Conservation (phyloP, 441 rosid species). For the Metrosideros polymorpha region DNA sequence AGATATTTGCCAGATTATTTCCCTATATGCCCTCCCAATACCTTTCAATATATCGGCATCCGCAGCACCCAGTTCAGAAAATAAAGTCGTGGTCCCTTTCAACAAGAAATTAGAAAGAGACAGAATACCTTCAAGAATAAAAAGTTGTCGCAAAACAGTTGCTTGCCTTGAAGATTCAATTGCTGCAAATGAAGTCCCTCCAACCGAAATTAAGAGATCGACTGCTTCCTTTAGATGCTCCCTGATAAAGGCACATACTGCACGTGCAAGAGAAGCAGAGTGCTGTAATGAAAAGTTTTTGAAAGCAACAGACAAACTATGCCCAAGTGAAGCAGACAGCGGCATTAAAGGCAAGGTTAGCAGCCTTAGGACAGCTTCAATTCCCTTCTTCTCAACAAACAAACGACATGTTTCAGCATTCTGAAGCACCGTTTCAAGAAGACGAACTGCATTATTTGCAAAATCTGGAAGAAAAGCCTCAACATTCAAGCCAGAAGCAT, state of each 20-base stretch:
- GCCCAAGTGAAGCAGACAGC: conserved; percentile 70
- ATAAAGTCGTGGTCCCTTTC: conserved; percentile 69
- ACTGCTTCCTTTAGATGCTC: conserved; percentile 64
- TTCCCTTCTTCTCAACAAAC: conserved; percentile 93
- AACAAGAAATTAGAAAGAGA: conserved; percentile 74
- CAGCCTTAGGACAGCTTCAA: conserved; percentile 75
- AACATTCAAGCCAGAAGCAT: conserved; percentile 33
- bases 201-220: conserved; percentile 43
- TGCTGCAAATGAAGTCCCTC: conserved; percentile 53
- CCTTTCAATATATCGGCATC: conserved; percentile 93
- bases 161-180: conserved; percentile 49
- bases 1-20: conserved; percentile 85
- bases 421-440: conserved; percentile 94
- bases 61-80: conserved; percentile 78
- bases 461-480: conserved; percentile 86
- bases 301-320: conserved; percentile 74
- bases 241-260: conserved; percentile 69
- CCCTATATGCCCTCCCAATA: conserved; percentile 68
- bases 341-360: conserved; percentile 81
- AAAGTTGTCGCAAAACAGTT: conserved; percentile 56
- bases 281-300: conserved; percentile 94
- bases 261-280: conserved; percentile 70
- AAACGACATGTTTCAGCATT: conserved; percentile 92
- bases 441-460: conserved; percentile 76
- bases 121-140: conserved; percentile 72